Percentiles rank a stretch among this genome's conserved stretches.
These are phyloP conservation scores for Austroboletus niveus DNA, from an alignment of 1,284 basidiomycete genomes.

Conservation along the genomic window DNA sequence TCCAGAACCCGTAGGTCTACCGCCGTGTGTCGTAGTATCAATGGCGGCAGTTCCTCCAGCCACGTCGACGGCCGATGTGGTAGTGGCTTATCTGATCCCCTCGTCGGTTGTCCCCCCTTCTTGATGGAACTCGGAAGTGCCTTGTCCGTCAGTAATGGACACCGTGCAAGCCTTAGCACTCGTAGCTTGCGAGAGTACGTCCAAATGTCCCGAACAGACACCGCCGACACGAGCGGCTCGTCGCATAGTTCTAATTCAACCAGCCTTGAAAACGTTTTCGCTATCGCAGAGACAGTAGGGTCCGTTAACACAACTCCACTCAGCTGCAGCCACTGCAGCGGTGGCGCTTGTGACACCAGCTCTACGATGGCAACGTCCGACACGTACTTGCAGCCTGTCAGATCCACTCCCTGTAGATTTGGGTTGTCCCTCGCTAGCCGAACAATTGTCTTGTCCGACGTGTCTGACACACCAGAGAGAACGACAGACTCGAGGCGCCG, in stretches of 20 bases:
- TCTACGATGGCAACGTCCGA: slow-evolving; percentile 75
- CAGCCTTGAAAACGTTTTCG: slow-evolving; percentile 72
- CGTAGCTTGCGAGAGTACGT: slow-evolving; percentile 73
- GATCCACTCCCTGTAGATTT: slow-evolving; percentile 74
- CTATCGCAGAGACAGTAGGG: slow-evolving; percentile 69
- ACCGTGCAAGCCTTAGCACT: slow-evolving; percentile 72
- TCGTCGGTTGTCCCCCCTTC: slow-evolving; percentile 26
- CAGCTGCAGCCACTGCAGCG: slow-evolving; percentile 73
- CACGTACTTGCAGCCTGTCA: slow-evolving; percentile 74
- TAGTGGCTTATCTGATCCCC: slow-evolving; percentile 42
- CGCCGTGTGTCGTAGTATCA: slow-evolving; percentile 58
- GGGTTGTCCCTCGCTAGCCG: slow-evolving; percentile 61
- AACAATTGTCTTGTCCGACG: slow-evolving; percentile 68
- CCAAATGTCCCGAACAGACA: slow-evolving; percentile 81
- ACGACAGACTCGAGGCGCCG: slow-evolving; percentile 74
- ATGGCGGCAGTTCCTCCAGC: slow-evolving; percentile 57
- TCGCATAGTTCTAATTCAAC: slow-evolving; percentile 81
- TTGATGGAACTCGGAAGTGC: slow-evolving; percentile 68
- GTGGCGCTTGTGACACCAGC: slow-evolving; percentile 64
- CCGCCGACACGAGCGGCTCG: slow-evolving; percentile 70
- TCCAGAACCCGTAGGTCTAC: slow-evolving; percentile 77
- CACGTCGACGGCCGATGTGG: slow-evolving; percentile 54
- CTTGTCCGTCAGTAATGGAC: slow-evolving; percentile 69
- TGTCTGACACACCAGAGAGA: slow-evolving; percentile 64
- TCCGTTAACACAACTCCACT: slow-evolving; percentile 73